Base-by-base conservation (phyloP, 2,329 filamentous ascomycete genomes). In the Aspergillus ochraceus region DNA sequence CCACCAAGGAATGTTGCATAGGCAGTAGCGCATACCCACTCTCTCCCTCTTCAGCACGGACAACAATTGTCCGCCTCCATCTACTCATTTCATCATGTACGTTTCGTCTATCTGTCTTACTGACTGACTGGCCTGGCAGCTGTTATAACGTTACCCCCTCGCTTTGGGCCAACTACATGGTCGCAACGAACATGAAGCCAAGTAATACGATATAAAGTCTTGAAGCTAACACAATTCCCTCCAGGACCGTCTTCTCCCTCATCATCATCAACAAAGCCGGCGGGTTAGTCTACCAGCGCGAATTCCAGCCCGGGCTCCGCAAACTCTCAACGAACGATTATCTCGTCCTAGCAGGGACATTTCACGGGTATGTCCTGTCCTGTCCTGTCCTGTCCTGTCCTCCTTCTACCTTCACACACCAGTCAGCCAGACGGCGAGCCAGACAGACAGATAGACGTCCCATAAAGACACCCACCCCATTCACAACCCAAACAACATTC, bases 261-360 rank as follows among this genome's bases (percentile, higher is more conserved):
- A 92, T 98, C 76, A 90, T 99, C 76, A 97, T 99, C 82, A 98
- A 97, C 84, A 99, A 99, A 84, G 93, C 95, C 65, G 95, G 93
- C 61, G 95, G 95, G 70, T 85, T 99, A 56, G 89, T 99, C 78
- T 99, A 96, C 83, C 94, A 98, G 79, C 91, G 92, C 69, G 91
- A 92, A 72, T 98, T 99, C 77, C 88, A 93, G 70, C 87, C 94
- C 49, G 90, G 87, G 61, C 85, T 99, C 60, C 90, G 91, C 76
- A 92, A 94, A 75, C 88, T 99, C 68, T 91, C 87, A 67, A 94
- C 91, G 68, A 99, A 99, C 76, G 95, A 99, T 82, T 96, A 96
- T 74, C 89, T 99, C 32, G 94, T 98, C 68, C 87, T 99, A 29
- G 95, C 95, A 6, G 95, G 95, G 59, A 99, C 95, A 56, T 99